Evolutionary conservation across 129 eudicot genomes (phyloP), one percentile per base, ranked within the genome.

Genomic region (Rutidosis leptorrhynchoides): DNA sequence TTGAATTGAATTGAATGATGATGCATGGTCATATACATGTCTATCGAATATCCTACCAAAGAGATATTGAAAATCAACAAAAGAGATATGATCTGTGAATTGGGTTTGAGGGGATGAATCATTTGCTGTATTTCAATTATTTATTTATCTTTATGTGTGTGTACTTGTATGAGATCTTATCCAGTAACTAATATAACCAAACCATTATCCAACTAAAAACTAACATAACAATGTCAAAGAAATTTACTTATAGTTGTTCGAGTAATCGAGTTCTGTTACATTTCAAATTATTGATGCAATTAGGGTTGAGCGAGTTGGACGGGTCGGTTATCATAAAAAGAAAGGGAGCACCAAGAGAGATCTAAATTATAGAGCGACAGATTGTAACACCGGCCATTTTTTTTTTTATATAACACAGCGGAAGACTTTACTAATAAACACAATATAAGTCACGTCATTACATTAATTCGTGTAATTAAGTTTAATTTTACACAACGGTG

Each of bases 91-190:
- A 75, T 68, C 74, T 59, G 69, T 75, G 64, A 67, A 59, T 75
- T 32, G 60, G 74, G 62, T 55, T 45, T 74, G 11, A 74, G 74
- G 79, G 79, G 79, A 74, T 74, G 79, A 32, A 75, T 45, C 69
- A 20, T 75, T 67, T 67, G 79, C 74, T 75, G 79, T 64, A 67
- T 58, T 25, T 45, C 54, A 67, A 75, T 68, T 60, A 67, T 67
- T 67, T 28, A 10, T 12, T 40, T 40, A 40, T 49, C 35, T 28
- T 22, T 54, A 62, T 48, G 32, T 32, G 64, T 53, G 48, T 65
- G 40, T 43, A 14, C 68, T 59, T 58, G 22, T 51, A 28, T 46
- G 46, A 58, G 68, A 75, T 58, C 79, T 67, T 67, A 74, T 74
- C 79, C 33, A 35, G 29, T 74, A 37, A 16, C 56, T 40, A 68